Evolutionary conservation across 2,329 filamentous ascomycete genomes (phyloP), one percentile per base, ranked within the genome.

Genomic region (Parasarocladium wereldwijsianum): DNA sequence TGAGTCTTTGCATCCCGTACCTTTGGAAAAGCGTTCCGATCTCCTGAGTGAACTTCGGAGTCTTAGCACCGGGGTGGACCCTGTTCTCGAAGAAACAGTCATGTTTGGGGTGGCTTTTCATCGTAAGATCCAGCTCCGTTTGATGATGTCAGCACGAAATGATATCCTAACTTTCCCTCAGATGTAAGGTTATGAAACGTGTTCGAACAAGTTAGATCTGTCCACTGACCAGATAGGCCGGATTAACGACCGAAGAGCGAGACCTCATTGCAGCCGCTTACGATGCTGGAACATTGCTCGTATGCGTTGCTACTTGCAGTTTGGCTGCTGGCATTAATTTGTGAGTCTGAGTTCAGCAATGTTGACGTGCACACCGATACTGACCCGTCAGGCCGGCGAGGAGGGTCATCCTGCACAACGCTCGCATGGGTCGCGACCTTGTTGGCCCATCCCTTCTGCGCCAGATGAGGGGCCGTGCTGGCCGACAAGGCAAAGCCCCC

Each of bases 261-360:
- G 77, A 83, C 28, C 53, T 84, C 6, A 65, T 85, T 32, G 72
- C 78, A 3, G 64, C 62, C 20, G 77, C 77, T 9, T 85, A 83
- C 39, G 79, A 85, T 43, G 49, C 56, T 22, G 77, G 79, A 1
- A 57, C 66, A 5, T 46, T 85, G 12, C 76, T 76, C 39, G 70
- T 83, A 1, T 74, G 82, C 31, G 71, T 83, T 11, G 80, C 80
- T 21, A 86, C 80, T 2, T 84, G 78, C 42, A 83, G 77, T 45
- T 62, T 86, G 33, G 80, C 80, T n/a, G 80, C 79, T 10, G 80
- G 80, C n/a, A 82, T 86, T 34, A 85, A 86, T 49, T 55, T 86
- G 43, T 61, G 36, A 34, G 53, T 38, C 11, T 16, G 8, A 5
- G 7, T 29, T 17, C 8, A 14, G n/a, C 14, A 8, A n/a, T 17